phyloP scores from a whole-genome alignment of 495 filamentous ascomycete species.

The Talaromyces borbonicus region DNA sequence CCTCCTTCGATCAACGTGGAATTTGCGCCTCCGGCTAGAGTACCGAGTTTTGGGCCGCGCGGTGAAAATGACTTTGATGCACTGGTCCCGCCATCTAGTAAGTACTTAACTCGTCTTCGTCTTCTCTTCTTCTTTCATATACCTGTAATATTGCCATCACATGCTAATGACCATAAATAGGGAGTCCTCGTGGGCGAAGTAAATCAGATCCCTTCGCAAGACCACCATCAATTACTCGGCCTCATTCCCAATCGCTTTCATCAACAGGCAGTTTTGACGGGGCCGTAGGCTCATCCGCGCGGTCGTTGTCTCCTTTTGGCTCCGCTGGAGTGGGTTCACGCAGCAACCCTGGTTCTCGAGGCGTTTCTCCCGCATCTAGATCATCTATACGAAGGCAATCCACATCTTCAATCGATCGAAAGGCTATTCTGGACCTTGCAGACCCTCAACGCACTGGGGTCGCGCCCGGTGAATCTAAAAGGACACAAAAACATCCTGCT shows the following conservation, averaged over 20 bases:
- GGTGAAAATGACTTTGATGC: conserved; percentile 63
- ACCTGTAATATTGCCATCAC: neutral
- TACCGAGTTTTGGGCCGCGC: conserved; percentile 58
- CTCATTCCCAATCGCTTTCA: conserved; percentile 30
- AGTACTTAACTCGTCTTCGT: conserved; percentile 18
- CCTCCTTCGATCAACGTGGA: conserved; percentile 82
- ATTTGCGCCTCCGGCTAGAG: conserved; percentile 76
- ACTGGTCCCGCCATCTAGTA: conserved; percentile 82
- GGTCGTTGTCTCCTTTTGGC: conserved; percentile 62
- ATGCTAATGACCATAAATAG: conserved; percentile 11
- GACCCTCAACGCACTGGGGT: conserved; percentile 76
- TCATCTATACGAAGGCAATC: conserved; percentile 63
- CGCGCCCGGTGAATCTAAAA: conserved; percentile 50
- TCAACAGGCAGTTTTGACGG: conserved; percentile 36
- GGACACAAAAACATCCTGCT: conserved; percentile 89
- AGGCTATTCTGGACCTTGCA: conserved; percentile 86
- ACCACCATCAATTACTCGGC: conserved; percentile 25
- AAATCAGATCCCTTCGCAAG: conserved; percentile 65
- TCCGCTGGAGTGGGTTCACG: conserved; percentile 20
- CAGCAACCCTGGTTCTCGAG: conserved; percentile 40
- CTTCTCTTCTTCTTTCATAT: too few species aligned
- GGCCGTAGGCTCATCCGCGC: conserved; percentile 36
- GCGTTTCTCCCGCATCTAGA: conserved; percentile 48
- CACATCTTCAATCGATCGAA: conserved; percentile 74
- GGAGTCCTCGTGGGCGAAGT: conserved; percentile 51